phyloP scores from a whole-genome alignment of 306 rosid genomes.

The Vicia faba region DNA sequence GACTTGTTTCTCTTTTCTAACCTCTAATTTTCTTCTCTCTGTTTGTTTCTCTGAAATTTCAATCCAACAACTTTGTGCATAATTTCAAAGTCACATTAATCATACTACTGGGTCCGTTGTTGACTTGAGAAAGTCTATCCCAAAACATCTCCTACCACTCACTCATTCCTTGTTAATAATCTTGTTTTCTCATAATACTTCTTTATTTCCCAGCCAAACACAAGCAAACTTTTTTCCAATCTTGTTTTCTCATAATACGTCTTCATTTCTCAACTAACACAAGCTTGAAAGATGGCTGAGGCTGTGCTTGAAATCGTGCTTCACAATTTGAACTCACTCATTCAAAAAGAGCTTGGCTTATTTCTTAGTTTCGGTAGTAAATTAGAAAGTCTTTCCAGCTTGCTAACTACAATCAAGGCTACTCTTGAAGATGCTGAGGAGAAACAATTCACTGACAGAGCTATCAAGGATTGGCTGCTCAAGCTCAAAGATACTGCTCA shows the following conservation, averaged over 20 bases:
- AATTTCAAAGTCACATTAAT: neutral
- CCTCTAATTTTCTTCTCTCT: neutral
- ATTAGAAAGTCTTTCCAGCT: neutral
- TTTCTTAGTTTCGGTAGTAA: conserved; percentile 10
- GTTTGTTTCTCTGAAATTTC: neutral
- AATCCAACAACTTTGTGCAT: neutral
- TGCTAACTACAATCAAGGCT: conserved; percentile 33
- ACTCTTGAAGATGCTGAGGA: conserved; percentile 44
- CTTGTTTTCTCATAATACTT: neutral
- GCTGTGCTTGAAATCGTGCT: neutral
- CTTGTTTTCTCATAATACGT: no score
- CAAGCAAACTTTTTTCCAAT: neutral
- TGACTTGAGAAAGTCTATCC: neutral
- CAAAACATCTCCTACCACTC: no score
- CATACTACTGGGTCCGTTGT: neutral
- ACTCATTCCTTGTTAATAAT: neutral
- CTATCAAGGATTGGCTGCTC: conserved; percentile 25
- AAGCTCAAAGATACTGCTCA: conserved; percentile 30
- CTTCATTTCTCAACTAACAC: no score
- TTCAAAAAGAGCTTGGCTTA: neutral
- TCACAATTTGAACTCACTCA: neutral
- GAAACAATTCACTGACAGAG: conserved; percentile 16
- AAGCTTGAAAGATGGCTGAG: neutral
- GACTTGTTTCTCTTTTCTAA: neutral
- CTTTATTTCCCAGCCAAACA: neutral